These are phyloP conservation scores for Candida hungchunana DNA, from an alignment of 805 yeast species.

Conservation along the genomic window DNA sequence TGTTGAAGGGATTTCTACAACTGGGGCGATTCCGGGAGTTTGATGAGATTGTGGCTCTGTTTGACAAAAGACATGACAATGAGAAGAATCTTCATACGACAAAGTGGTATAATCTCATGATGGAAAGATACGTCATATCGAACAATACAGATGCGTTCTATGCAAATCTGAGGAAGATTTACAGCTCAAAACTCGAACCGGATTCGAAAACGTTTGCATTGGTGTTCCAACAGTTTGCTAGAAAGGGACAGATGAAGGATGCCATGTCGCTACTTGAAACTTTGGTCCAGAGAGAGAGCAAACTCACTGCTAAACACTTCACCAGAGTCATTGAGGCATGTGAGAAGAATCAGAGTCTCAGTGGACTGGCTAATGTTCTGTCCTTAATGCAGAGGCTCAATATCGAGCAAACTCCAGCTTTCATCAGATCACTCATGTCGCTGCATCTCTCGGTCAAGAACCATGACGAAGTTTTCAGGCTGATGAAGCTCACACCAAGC, in stretches of 20 bases:
- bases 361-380: constrained; percentile 10
- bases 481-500: constrained; percentile 2
- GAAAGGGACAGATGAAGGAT: constrained; percentile 18
- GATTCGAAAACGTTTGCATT: constrained; percentile 14
- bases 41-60: constrained; percentile 6
- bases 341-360: constrained; percentile 12
- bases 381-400: constrained; percentile 11
- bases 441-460: constrained; percentile 12
- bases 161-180: constrained; percentile 4
- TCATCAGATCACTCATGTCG: constrained; percentile 15
- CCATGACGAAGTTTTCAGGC: constrained; percentile 10
- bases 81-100: not conserved
- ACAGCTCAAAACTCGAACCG: constrained; percentile 8
- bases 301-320: constrained; percentile 7
- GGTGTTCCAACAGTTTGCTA: constrained; percentile 19
- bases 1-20: constrained; percentile 1
- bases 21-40: constrained; percentile 3
- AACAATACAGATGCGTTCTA: constrained; percentile 6
- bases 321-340: constrained; percentile 13
- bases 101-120: constrained; percentile 9
- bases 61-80: not conserved
- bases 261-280: constrained; percentile 17
- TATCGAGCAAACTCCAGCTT: constrained; percentile 12
- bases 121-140: constrained; percentile 6
- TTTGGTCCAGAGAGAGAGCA: constrained; percentile 7